phyloP scores from a whole-genome alignment of 2,329 filamentous ascomycete species.

The Orbilia oligospora region DNA sequence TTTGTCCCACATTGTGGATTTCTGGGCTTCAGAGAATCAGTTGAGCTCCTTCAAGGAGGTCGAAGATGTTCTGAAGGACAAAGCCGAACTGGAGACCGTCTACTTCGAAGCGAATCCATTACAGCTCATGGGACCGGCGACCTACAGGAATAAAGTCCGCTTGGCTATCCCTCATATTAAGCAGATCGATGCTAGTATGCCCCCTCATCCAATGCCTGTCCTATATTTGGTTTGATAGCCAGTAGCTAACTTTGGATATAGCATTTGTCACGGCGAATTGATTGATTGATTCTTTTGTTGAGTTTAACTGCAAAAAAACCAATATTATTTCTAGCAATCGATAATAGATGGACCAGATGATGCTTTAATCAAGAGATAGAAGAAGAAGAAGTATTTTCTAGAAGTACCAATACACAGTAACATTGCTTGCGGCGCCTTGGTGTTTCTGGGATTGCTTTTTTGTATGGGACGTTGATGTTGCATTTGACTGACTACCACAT shows the following conservation, averaged over 20 bases:
- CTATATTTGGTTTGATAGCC: not conserved
- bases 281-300: not conserved
- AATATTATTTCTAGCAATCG: not conserved
- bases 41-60: constrained; percentile 85
- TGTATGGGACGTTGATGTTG: not conserved
- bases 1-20: constrained; percentile 82
- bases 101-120: constrained; percentile 97
- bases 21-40: constrained; percentile 95
- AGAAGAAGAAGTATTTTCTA: constrained; percentile 4
- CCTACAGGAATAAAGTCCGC: constrained; percentile 94
- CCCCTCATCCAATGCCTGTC: not conserved
- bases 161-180: constrained; percentile 87
- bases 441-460: constrained; percentile 30
- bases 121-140: constrained; percentile 81
- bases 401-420: constrained; percentile 18
- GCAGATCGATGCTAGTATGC: constrained; percentile 98
- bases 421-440: constrained; percentile 25
- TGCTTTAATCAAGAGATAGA: constrained; percentile 6
- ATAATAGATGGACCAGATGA: not conserved
- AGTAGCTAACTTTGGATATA: constrained; percentile 6
- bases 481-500: not conserved
- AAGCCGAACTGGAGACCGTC: constrained; percentile 79
- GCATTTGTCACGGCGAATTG: constrained; percentile 33
- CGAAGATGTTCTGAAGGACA: constrained; percentile 82
- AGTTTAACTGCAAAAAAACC: not conserved